Percentiles rank a stretch among this genome's conserved stretches.
Conservation (phyloP, 2,329 filamentous ascomycete species). For the Epichloe sibirici region DNA sequence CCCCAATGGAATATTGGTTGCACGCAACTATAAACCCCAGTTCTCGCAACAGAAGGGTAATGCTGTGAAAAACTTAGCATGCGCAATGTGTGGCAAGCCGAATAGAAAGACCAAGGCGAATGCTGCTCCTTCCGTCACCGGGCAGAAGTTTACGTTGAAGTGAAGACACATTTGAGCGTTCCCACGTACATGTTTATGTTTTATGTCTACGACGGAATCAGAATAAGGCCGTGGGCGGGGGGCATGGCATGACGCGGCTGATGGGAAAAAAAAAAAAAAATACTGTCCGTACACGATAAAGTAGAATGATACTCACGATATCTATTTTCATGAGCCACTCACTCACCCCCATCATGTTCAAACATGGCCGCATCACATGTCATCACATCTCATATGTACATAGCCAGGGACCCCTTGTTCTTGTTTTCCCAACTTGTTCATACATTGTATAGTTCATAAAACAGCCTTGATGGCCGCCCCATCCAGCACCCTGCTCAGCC, state of each 20-base stretch:
- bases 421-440: not conserved
- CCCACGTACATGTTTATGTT: not conserved
- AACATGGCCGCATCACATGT: too few species aligned
- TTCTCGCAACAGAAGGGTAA: conserved; percentile 3
- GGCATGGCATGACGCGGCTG: too few species aligned
- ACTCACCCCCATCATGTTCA: too few species aligned
- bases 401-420: too few species aligned
- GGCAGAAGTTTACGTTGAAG: conserved; percentile 51
- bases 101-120: conserved; percentile 36
- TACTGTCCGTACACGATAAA: not conserved
- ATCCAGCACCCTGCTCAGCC: conserved; percentile 37
- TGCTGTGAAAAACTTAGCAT: conserved; percentile 28
- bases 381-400: too few species aligned
- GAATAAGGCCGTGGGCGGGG: too few species aligned
- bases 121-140: conserved; percentile 39
- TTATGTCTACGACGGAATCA: too few species aligned
- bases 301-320: not conserved
- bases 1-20: too few species aligned
- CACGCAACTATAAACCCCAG: too few species aligned
- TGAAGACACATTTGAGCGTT: conserved; percentile 18
- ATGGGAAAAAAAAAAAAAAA: too few species aligned
- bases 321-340: not conserved
- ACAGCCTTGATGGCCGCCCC: conserved; percentile 16
- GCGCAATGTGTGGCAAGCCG: conserved; percentile 51
- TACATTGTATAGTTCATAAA: conserved; percentile 8